These are phyloP conservation scores for Nyctanthes arbortristis DNA, from an alignment of 257 asterid genomes.

Conservation along the genomic window DNA sequence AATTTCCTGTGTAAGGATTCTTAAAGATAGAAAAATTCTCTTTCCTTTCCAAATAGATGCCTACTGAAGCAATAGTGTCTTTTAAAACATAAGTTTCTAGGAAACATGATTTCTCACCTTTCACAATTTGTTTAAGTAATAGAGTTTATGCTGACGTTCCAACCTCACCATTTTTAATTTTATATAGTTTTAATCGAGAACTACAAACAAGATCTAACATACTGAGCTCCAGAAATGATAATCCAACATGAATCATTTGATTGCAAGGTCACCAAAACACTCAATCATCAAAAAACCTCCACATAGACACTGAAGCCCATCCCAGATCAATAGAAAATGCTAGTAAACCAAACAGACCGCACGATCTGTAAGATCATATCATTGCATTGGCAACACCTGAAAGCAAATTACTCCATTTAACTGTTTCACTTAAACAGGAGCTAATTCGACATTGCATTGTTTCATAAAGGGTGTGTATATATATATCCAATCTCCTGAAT, in stretches of 20 bases:
- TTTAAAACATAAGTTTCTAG: too few relatives aligned
- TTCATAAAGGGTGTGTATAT: background rate
- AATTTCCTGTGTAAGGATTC: too few relatives aligned
- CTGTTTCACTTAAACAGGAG: background rate
- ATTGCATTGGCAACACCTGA: background rate
- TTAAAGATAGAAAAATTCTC: background rate
- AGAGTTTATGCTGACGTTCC: background rate
- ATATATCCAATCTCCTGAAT: background rate
- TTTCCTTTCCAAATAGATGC: background rate
- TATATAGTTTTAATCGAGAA: background rate
- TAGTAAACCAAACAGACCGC: background rate
- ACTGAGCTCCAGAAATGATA: background rate
- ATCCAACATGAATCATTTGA: background rate
- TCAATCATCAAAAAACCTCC: background rate
- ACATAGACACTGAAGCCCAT: background rate
- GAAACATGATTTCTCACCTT: background rate
- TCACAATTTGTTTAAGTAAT: background rate
- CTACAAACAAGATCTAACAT: background rate
- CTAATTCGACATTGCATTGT: background rate
- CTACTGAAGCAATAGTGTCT: too few relatives aligned
- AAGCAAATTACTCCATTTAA: background rate
- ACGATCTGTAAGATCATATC: background rate
- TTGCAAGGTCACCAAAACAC: background rate
- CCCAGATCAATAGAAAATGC: background rate
- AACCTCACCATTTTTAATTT: background rate